A percentile compares a stretch with the other conserved stretches of the same genome.
Evolutionary conservation across 2,329 filamentous ascomycete species (phyloP).

Genomic region (Helminthosporium solani): DNA sequence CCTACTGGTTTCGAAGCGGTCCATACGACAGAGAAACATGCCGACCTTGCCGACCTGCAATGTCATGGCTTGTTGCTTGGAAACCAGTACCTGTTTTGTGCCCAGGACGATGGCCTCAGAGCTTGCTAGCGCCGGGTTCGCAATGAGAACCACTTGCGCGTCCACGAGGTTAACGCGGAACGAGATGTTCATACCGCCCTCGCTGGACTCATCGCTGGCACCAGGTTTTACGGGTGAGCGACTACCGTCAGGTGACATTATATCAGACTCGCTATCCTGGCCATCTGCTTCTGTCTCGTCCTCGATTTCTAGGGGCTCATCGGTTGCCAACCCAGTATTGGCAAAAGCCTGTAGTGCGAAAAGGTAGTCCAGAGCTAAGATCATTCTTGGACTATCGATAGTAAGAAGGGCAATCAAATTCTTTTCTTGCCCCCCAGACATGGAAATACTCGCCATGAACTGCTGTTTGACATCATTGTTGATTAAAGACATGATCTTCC

Average conservation of each 20-base stretch:
- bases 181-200: conserved; percentile 67
- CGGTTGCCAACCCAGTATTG: conserved; percentile 63
- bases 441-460: conserved; percentile 95
- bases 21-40: conserved; percentile 99
- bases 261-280: conserved; percentile 41
- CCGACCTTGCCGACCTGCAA: conserved; percentile 91
- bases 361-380: conserved; percentile 93
- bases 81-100: conserved; percentile 89
- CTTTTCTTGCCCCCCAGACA: conserved; percentile 79
- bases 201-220: conserved; percentile 31
- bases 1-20: conserved; percentile 87
- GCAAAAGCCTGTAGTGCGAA: conserved; percentile 85
- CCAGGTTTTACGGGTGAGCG: conserved; percentile 19
- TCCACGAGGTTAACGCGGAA: conserved; percentile 94
- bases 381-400: conserved; percentile 89
- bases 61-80: conserved; percentile 90
- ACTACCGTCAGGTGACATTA: conserved; percentile 36
- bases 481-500: conserved; percentile 95
- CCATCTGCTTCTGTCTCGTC: conserved; percentile 57
- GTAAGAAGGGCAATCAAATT: conserved; percentile 88
- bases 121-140: conserved; percentile 83
- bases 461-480: conserved; percentile 92
- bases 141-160: conserved; percentile 93
- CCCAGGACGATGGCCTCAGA: conserved; percentile 96
- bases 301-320: conserved; percentile 61